Base-by-base conservation (phyloP, 305 asterid species). In the Caryopteris hybrid region DNA sequence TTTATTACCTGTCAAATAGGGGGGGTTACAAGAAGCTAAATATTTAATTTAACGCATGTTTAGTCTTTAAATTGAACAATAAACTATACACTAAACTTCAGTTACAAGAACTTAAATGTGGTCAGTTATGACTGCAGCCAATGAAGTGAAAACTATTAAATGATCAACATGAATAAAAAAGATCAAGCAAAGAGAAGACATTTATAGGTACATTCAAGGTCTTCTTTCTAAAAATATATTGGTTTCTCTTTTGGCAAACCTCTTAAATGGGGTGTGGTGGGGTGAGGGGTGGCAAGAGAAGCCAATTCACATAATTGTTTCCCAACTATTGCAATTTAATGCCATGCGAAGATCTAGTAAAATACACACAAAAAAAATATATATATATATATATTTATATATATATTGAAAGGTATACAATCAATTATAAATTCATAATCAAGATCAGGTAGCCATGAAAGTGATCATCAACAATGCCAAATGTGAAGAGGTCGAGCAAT, bases 1-100 rank as follows among this genome's bases (percentile, higher is more conserved):
- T 48, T 63, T 46, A 72, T 68, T 68, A 48, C 50, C 60, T 13
- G 48, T 43, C 66, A 17, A 69, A 54, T 10, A 17, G 33, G 61
- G 70, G 81, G 68, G 62, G 79, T 80, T 70, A 76, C 75, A 59
- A 57, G 46, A 61, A 71, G 71, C 69, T 38, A 42, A 57, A 52
- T 13, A 38, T 14, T 64, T 38, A 61, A 66, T 66, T 78, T n/a
- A 54, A 53, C 50, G 41, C 68, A 69, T 52, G 29, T 14, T 5
- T 10, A 43, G 22, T 50, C 52, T 33, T 59, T 29, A 42, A 53
- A 57, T 36, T 45, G 64, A 65, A 34, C 51, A 51, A 66, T 43
- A 60, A 36, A 66, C 59, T 46, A 8, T 33, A 64, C 52, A 34
- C 45, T 61, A 62, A 17, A 23, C 61, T 31, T 47, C 51, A 12